Conservation (phyloP, 192 early-diverging fungal genomes). For the Rhizophlyctis rosea region DNA sequence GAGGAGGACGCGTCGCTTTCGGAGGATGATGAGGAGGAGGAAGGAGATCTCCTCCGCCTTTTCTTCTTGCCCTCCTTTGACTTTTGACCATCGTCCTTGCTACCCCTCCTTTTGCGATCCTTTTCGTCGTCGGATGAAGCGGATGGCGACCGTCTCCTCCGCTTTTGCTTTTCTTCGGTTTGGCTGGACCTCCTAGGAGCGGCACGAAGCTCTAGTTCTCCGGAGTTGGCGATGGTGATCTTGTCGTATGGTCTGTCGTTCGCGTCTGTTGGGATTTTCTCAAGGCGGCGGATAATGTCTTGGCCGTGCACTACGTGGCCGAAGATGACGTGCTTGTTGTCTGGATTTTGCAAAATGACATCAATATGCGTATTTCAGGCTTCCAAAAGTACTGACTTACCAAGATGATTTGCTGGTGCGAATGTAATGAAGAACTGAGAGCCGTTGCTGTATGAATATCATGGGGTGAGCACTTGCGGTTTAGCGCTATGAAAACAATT, state of each 20-base stretch:
- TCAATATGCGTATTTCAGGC: constrained; percentile 21
- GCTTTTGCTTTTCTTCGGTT: background rate
- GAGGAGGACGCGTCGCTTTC: constrained; percentile 20
- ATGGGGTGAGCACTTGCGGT: too few species aligned
- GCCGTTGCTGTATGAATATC: constrained; percentile 45
- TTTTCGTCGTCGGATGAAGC: constrained; percentile 11
- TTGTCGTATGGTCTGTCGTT: constrained; percentile 75
- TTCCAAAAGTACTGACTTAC: constrained; percentile 34
- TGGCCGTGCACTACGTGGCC: constrained; percentile 73
- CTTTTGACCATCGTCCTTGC: too few species aligned
- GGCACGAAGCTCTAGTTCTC: constrained; percentile 85
- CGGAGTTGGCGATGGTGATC: constrained; percentile 81
- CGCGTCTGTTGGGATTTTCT: constrained; percentile 72
- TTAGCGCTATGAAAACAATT: too few species aligned
- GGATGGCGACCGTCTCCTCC: background rate
- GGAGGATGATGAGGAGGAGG: constrained; percentile 19
- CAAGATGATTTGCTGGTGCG: constrained; percentile 71
- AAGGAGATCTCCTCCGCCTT: constrained; percentile 11
- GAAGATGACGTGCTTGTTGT: constrained; percentile 68
- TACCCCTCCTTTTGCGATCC: too few species aligned
- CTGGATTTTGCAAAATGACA: constrained; percentile 5
- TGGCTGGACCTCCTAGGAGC: constrained; percentile 21
- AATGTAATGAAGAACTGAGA: constrained; percentile 92
- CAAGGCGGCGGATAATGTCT: constrained; percentile 72
- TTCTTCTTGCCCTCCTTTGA: constrained; percentile 16